A percentile compares a stretch with the other conserved stretches of the same genome.
Evolutionary conservation across 192 early-diverging fungal genomes (phyloP).

Genomic region (Coemansia sp.): DNA sequence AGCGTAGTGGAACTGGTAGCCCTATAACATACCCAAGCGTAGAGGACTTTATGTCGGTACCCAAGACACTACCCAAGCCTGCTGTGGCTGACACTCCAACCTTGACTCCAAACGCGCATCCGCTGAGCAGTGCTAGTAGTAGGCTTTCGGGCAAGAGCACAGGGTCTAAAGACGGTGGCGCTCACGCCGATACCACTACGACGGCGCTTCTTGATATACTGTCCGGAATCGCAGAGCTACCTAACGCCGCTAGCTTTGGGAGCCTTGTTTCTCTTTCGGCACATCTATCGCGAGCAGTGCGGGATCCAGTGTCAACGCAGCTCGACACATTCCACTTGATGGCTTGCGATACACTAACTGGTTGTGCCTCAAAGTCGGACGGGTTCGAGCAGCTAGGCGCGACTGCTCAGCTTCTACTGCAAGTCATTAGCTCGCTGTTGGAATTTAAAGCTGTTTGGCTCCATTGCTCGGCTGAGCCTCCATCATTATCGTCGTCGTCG

Average conservation of each 20-base stretch:
- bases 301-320: background rate
- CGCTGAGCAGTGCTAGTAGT: background rate
- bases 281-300: constrained; percentile 25
- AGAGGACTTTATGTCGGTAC: constrained; percentile 40
- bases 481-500: background rate
- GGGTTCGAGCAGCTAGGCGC: constrained; percentile 30
- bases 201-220: constrained; percentile 27
- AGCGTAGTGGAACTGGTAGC: constrained; percentile 4
- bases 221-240: constrained; percentile 20
- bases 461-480: constrained; percentile 4
- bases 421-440: constrained; percentile 9
- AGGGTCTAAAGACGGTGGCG: background rate
- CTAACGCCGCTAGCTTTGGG: constrained; percentile 23
- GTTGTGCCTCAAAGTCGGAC: background rate
- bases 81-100: background rate
- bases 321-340: constrained; percentile 28
- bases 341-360: constrained; percentile 20
- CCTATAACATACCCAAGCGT: constrained; percentile 28
- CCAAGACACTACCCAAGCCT: constrained; percentile 14
- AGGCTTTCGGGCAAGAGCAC: background rate
- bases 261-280: constrained; percentile 32
- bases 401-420: constrained; percentile 31
- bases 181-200: background rate
- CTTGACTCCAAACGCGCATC: background rate
- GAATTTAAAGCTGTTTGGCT: constrained; percentile 37